phyloP scores from a whole-genome alignment of 2,329 filamentous ascomycete genomes.

The Didymella exigua region DNA sequence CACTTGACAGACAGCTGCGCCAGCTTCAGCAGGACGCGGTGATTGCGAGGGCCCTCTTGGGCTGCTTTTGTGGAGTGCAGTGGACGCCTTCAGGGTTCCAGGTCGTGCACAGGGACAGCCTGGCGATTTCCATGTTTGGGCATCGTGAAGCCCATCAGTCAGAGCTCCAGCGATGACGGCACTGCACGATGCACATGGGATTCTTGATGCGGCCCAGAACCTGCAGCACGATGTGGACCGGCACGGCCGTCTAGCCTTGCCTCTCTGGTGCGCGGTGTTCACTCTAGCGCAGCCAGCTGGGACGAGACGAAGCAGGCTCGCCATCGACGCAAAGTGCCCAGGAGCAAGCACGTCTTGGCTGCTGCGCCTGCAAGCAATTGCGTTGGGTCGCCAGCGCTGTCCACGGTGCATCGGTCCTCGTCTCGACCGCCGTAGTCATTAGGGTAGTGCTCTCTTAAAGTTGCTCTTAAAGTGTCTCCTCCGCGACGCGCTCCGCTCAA shows the following conservation, averaged over 20 bases:
- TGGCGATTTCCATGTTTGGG: background rate
- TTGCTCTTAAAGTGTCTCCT: slow-evolving; percentile 6
- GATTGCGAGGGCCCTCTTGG: slow-evolving; percentile 2
- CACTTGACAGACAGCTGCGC: slow-evolving; percentile 8
- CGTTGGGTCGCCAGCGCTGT: background rate
- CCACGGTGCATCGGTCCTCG: slow-evolving; percentile 5
- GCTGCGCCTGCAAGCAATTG: background rate
- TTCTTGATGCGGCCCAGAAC: slow-evolving; percentile 10
- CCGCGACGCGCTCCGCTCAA: slow-evolving; percentile 10
- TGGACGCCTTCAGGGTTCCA: background rate
- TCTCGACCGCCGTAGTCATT: slow-evolving; percentile 2
- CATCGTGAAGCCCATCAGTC: background rate
- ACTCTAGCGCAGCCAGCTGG: background rate
- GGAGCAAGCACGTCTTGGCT: slow-evolving; percentile 3
- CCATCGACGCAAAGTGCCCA: background rate
- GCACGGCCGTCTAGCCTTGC: background rate
- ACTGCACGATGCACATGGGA: slow-evolving; percentile 12
- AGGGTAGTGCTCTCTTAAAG: slow-evolving; percentile 10
- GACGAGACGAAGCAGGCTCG: slow-evolving; percentile 5
- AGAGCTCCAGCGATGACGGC: slow-evolving; percentile 12
- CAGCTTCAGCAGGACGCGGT: slow-evolving; percentile 20
- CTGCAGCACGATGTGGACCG: slow-evolving; percentile 7
- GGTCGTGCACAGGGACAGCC: background rate
- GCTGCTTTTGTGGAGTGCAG: slow-evolving; percentile 4
- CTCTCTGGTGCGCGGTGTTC: background rate